Conservation (phyloP, 78 protist species). For the Cavenderia fasciculata region DNA sequence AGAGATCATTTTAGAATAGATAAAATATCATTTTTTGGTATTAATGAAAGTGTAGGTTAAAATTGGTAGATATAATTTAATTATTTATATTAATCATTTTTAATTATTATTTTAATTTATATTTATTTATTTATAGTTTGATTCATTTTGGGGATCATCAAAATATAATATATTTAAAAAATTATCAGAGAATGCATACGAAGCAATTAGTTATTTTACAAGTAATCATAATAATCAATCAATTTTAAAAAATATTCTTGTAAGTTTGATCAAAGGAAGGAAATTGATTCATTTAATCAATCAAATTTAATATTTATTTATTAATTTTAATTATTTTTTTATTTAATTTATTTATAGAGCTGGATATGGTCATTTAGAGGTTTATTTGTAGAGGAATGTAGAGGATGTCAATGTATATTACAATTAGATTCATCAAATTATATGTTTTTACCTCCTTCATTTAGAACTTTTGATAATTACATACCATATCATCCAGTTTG, state of each 20-base stretch:
- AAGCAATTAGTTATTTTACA: constrained; percentile 58
- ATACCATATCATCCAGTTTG: constrained; percentile 68
- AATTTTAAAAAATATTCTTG: constrained; percentile 43
- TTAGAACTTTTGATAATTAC: constrained; percentile 49
- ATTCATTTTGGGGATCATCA: constrained; percentile 62
- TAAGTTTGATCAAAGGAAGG: not conserved
- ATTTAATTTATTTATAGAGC: not conserved
- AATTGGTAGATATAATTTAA: not conserved
- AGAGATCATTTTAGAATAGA: constrained; percentile 44
- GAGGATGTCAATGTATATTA: constrained; percentile 41
- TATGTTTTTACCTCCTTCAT: constrained; percentile 60
- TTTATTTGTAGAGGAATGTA: constrained; percentile 69
- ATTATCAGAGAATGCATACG: constrained; percentile 38
- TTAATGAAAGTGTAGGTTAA: constrained; percentile 38
- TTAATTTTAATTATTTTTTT: not conserved
- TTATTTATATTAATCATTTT: not conserved
- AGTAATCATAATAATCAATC: constrained; percentile 12
- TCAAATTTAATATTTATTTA: not conserved
- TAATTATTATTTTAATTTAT: not conserved
- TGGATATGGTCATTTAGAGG: constrained; percentile 78
- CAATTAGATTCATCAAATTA: constrained; percentile 44
- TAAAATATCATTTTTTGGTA: constrained; percentile 63
- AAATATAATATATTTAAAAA: constrained; percentile 57
- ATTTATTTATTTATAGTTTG: constrained; percentile 10
- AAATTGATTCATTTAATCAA: not conserved